Evolutionary conservation across 2,329 filamentous ascomycete genomes (phyloP).

Genomic region (Sporothrix mexicana): DNA sequence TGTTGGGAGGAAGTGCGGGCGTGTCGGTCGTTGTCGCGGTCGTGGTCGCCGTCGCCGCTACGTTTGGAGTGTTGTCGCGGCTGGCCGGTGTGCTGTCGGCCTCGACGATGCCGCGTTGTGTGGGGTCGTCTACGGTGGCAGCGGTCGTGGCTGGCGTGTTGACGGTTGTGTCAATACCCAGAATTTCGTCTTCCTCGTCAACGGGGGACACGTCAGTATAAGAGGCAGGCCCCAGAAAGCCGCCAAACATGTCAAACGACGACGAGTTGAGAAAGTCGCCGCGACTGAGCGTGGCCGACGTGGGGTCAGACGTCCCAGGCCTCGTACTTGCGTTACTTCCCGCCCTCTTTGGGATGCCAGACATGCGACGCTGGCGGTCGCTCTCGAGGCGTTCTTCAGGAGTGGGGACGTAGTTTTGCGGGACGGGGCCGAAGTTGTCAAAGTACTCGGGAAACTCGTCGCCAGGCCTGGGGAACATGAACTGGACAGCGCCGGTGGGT

Average conservation of each 20-base stretch:
- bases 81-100: conserved; percentile 29
- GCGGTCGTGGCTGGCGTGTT: neutral
- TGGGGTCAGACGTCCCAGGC: conserved; percentile 13
- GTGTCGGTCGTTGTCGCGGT: conserved; percentile 27
- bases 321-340: neutral
- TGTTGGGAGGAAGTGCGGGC: conserved; percentile 42
- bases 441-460: conserved; percentile 64
- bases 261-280: conserved; percentile 37
- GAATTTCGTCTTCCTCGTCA: conserved; percentile 46
- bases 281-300: conserved; percentile 45
- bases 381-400: conserved; percentile 61
- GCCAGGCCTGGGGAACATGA: conserved; percentile 61
- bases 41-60: neutral
- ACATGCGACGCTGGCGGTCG: conserved; percentile 55
- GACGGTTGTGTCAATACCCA: neutral
- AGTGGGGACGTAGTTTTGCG: conserved; percentile 46
- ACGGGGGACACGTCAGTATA: conserved; percentile 55
- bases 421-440: conserved; percentile 44
- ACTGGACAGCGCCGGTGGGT: conserved; percentile 60
- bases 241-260: conserved; percentile 61
- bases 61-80: conserved; percentile 23
- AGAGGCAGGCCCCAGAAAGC: conserved; percentile 57
- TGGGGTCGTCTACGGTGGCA: neutral
- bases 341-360: conserved; percentile 31
- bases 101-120: conserved; percentile 27